Evolutionary conservation across 2,329 filamentous ascomycete species (phyloP).

Genomic region (Ceratocystis alfenasii): DNA sequence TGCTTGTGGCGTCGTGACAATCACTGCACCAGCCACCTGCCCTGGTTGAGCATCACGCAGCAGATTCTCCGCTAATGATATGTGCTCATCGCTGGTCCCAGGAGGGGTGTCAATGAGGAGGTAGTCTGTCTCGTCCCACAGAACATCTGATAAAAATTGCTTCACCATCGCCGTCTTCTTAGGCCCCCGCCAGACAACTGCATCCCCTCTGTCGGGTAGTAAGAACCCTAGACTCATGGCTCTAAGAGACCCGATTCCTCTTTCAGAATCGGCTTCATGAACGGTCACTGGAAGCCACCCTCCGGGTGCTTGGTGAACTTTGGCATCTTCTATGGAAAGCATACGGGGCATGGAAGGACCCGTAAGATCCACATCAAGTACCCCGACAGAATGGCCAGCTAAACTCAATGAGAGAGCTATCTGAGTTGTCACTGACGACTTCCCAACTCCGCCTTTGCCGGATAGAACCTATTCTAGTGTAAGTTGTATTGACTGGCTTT

Average conservation of each 20-base stretch:
- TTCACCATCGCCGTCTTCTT: conserved; percentile 99
- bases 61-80: conserved; percentile 80
- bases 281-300: conserved; percentile 88
- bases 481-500: conserved; percentile 1
- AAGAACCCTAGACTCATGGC: conserved; percentile 94
- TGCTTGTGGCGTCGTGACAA: conserved; percentile 93
- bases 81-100: conserved; percentile 93
- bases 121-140: conserved; percentile 81
- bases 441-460: conserved; percentile 94
- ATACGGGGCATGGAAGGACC: conserved; percentile 93
- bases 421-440: conserved; percentile 95
- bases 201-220: conserved; percentile 68
- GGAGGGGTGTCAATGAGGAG: conserved; percentile 92
- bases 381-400: conserved; percentile 77
- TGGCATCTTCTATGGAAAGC: conserved; percentile 76
- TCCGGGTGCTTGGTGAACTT: conserved; percentile 80
- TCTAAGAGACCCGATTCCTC: conserved; percentile 50
- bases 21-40: conserved; percentile 73
- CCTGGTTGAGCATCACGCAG: conserved; percentile 49
- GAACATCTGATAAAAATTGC: conserved; percentile 84
- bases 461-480: conserved; percentile 55
- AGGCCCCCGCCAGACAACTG: conserved; percentile 92
- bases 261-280: conserved; percentile 46
- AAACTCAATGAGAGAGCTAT: conserved; percentile 80
- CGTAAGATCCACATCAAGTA: conserved; percentile 91